Evolutionary conservation across 768 basidiomycete species (phyloP).

Genomic region (Sistotremastrum suecicum): DNA sequence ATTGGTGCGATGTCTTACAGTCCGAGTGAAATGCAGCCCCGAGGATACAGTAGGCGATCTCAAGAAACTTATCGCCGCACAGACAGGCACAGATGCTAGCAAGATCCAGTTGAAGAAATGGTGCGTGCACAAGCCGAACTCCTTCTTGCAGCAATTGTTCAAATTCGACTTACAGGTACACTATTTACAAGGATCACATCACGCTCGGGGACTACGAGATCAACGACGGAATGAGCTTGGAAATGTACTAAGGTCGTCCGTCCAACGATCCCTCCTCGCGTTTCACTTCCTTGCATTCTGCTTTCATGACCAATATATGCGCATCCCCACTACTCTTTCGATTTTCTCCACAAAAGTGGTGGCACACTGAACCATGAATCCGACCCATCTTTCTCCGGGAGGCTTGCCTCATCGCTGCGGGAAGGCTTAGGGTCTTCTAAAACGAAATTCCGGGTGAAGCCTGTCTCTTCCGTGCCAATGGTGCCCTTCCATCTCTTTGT

Average conservation of each 20-base stretch:
- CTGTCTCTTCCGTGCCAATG: too few species aligned
- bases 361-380: too few species aligned
- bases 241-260: conserved; percentile 54
- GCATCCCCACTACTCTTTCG: too few species aligned
- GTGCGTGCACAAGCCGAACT: conserved; percentile 27
- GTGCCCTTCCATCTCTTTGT: too few species aligned
- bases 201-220: conserved; percentile 89
- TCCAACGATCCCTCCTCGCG: background rate
- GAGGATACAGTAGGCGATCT: conserved; percentile 96
- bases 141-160: background rate
- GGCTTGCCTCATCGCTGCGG: too few species aligned
- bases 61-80: conserved; percentile 93
- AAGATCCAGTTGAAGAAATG: conserved; percentile 98
- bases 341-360: too few species aligned
- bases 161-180: conserved; percentile 49
- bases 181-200: conserved; percentile 91
- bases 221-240: conserved; percentile 83
- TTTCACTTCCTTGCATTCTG: too few species aligned
- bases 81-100: conserved; percentile 71
- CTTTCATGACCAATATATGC: too few species aligned
- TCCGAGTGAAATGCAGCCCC: conserved; percentile 89
- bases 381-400: too few species aligned
- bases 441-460: too few species aligned
- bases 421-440: too few species aligned
- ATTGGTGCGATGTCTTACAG: conserved; percentile 24